Conservation (phyloP, 1,284 basidiomycete genomes). For the Ustilago tritici region DNA sequence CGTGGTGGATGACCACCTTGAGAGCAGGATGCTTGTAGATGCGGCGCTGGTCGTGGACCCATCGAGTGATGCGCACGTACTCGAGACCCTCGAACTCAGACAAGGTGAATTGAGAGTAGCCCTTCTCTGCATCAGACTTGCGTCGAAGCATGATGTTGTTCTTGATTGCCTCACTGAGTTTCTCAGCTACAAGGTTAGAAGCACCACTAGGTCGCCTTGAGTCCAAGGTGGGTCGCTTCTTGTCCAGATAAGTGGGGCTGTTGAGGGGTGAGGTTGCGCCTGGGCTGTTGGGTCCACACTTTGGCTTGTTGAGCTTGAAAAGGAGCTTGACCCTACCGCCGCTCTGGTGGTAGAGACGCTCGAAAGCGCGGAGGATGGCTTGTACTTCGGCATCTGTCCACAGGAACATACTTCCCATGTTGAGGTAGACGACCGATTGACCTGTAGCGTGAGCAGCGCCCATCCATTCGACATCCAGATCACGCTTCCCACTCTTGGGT, state of each 20-base stretch:
- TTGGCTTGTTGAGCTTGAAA: slow-evolving; percentile 53
- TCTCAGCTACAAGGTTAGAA: slow-evolving; percentile 24
- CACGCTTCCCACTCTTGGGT: slow-evolving; percentile 11
- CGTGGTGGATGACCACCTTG: slow-evolving; percentile 61
- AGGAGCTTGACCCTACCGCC: slow-evolving; percentile 46
- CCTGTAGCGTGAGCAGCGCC: slow-evolving; percentile 44
- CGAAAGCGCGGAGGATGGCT: slow-evolving; percentile 47
- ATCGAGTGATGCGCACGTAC: slow-evolving; percentile 56
- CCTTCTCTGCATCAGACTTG: slow-evolving; percentile 34
- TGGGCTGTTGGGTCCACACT: slow-evolving; percentile 19
- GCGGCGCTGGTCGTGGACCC: slow-evolving; percentile 52
- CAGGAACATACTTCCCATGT: slow-evolving; percentile 67
- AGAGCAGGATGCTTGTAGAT: slow-evolving; percentile 61
- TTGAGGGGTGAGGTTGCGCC: slow-evolving; percentile 12
- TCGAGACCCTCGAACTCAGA: slow-evolving; percentile 48
- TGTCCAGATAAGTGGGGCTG: slow-evolving; percentile 14
- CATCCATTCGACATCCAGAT: slow-evolving; percentile 52
- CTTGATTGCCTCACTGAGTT: slow-evolving; percentile 35
- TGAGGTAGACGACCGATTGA: slow-evolving; percentile 62
- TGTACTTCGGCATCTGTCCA: slow-evolving; percentile 57
- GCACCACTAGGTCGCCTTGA: slow-evolving; percentile 21
- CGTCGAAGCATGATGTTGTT: slow-evolving; percentile 25
- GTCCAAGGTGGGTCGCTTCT: slow-evolving; percentile 22
- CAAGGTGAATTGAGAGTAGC: slow-evolving; percentile 39
- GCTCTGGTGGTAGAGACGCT: slow-evolving; percentile 38